Evolutionary conservation across 2,329 filamentous ascomycete genomes (phyloP).

Genomic region (Penicillium sp.): DNA sequence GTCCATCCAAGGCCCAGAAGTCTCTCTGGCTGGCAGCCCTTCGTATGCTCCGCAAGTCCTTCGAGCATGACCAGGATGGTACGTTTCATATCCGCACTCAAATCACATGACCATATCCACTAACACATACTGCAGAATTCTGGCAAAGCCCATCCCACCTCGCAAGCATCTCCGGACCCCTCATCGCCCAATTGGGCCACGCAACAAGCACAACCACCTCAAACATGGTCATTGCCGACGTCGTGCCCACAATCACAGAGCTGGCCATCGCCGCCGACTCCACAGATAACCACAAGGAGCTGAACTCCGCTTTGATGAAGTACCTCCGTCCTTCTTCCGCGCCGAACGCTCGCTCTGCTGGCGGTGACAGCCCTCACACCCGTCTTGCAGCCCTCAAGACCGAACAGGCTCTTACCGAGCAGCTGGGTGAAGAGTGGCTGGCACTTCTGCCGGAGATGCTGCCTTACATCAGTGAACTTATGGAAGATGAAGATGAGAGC

Average conservation of each 20-base stretch:
- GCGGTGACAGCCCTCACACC: constrained; percentile 64
- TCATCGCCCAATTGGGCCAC: constrained; percentile 66
- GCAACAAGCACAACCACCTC: constrained; percentile 40
- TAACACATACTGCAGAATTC: constrained; percentile 57
- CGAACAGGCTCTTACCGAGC: constrained; percentile 74
- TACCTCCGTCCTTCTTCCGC: constrained; percentile 63
- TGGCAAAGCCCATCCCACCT: constrained; percentile 94
- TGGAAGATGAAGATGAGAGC: constrained; percentile 93
- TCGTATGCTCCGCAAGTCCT: constrained; percentile 69
- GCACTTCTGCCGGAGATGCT: constrained; percentile 90
- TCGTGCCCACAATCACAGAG: constrained; percentile 75
- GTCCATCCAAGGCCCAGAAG: constrained; percentile 49
- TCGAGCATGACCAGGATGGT: constrained; percentile 84
- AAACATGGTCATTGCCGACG: constrained; percentile 52
- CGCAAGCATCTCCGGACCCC: constrained; percentile 64
- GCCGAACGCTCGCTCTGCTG: constrained; percentile 27
- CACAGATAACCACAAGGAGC: constrained; percentile 83
- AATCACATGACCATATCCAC: background rate
- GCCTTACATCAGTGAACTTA: constrained; percentile 89
- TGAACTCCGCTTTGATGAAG: constrained; percentile 76
- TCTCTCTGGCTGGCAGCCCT: constrained; percentile 70
- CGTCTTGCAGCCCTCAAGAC: constrained; percentile 79
- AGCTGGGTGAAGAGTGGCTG: constrained; percentile 90
- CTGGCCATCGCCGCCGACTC: constrained; percentile 79
- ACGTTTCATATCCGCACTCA: constrained; percentile 16